Evolutionary conservation across 1,284 basidiomycete species (phyloP).

Genomic region (Ceratobasidium sp.): DNA sequence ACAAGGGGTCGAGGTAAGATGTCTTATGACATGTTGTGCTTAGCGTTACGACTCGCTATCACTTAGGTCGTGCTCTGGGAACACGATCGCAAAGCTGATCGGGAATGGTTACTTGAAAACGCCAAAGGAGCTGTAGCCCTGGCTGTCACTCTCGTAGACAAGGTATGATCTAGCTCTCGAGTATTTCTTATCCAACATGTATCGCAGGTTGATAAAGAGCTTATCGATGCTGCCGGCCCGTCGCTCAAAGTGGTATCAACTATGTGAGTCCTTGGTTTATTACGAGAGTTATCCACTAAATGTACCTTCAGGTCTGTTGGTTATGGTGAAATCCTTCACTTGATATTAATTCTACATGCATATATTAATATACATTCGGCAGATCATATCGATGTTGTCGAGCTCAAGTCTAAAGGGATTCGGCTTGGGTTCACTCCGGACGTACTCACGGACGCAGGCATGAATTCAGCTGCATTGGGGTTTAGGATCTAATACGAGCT

Average conservation of each 20-base stretch:
- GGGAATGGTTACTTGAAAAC: conserved; percentile 85
- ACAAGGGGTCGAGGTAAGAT: conserved; percentile 50
- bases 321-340: conserved; percentile 69
- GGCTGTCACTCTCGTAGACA: conserved; percentile 79
- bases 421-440: conserved; percentile 92
- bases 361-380: conserved; percentile 23
- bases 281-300: neutral
- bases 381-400: conserved; percentile 86
- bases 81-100: conserved; percentile 72
- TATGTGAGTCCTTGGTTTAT: conserved; percentile 69
- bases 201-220: conserved; percentile 75
- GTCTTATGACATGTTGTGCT: too few relatives aligned
- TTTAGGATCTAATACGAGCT: neutral
- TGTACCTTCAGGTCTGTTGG: conserved; percentile 70
- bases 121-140: conserved; percentile 74
- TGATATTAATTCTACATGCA: neutral
- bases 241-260: conserved; percentile 86
- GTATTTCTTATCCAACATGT: conserved; percentile 49
- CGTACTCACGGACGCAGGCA: conserved; percentile 87
- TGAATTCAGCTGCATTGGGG: conserved; percentile 2
- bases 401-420: conserved; percentile 75
- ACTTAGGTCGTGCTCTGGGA: conserved; percentile 77
- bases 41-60: conserved; percentile 44
- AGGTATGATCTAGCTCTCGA: conserved; percentile 60
- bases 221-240: conserved; percentile 79